Evolutionary conservation across 306 rosid species (phyloP).

Genomic region (Betula pendula): DNA sequence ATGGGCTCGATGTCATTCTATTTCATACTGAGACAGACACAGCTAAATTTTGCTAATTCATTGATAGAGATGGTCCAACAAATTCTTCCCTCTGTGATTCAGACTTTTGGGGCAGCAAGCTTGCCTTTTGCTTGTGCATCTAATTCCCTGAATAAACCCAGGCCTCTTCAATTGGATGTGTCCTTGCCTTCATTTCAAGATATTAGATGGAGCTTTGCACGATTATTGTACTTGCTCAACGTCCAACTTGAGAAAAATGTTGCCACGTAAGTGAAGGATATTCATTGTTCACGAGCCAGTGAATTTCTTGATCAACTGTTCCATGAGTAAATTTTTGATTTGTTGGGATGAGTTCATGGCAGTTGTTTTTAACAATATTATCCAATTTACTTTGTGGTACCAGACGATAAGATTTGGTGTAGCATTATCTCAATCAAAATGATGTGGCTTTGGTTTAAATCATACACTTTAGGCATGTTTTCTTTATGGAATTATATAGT

Average conservation of each 20-base stretch:
- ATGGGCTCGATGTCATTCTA: conserved; percentile 44
- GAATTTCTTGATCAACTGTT: conserved; percentile 17
- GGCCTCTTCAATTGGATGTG: conserved; percentile 73
- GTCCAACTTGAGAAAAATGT: conserved; percentile 87
- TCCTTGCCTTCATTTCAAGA: conserved; percentile 73
- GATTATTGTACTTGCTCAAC: conserved; percentile 76
- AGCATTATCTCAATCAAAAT: conserved; percentile 16
- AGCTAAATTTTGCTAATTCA: conserved; percentile 31
- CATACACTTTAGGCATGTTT: no score
- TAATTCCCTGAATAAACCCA: conserved; percentile 73
- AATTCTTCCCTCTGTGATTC: conserved; percentile 45
- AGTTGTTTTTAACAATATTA: background rate
- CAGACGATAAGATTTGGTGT: background rate
- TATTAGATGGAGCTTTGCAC: conserved; percentile 69
- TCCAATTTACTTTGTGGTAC: conserved; percentile 1
- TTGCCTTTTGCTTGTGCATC: conserved; percentile 83
- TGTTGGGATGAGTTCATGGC: conserved; percentile 7
- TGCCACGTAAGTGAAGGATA: conserved; percentile 76
- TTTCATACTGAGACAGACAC: conserved; percentile 50
- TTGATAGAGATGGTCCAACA: conserved; percentile 42
- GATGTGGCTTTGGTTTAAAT: conserved; percentile 15
- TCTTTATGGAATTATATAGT: background rate
- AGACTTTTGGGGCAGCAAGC: conserved; percentile 46
- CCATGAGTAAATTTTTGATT: conserved; percentile 1
- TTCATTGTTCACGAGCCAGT: conserved; percentile 22